Evolutionary conservation across 306 rosid species (phyloP).

Genomic region (Rubus parviflorus): DNA sequence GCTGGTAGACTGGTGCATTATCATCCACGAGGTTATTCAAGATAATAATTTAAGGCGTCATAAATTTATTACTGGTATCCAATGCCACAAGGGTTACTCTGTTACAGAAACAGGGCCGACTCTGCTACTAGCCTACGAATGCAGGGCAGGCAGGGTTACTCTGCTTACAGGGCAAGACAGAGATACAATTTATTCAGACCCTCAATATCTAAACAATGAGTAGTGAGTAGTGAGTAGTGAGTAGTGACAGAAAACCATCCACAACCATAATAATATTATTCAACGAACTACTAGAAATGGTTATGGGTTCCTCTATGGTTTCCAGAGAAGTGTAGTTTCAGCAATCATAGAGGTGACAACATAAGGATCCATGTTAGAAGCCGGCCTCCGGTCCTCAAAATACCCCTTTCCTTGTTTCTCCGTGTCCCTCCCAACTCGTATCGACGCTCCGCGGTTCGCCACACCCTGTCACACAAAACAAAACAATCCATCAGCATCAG

Average conservation of each 20-base stretch:
- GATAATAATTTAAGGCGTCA: not conserved
- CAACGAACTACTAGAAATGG: not conserved
- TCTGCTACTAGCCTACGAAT: not conserved
- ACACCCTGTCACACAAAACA: slow-evolving; percentile 44
- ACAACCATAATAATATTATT: not conserved
- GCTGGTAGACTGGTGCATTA: not conserved
- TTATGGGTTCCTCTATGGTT: slow-evolving; percentile 35
- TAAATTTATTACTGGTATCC: not conserved
- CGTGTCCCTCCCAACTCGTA: slow-evolving; percentile 72
- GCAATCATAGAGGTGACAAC: slow-evolving; percentile 73
- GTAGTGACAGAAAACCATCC: not conserved
- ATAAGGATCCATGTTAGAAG: slow-evolving; percentile 80
- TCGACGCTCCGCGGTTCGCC: slow-evolving; percentile 63
- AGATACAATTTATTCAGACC: slow-evolving; percentile 13
- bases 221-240: not conserved
- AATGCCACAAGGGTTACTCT: not conserved
- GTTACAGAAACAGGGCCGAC: not conserved
- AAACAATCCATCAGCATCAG: not conserved
- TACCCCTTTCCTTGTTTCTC: slow-evolving; percentile 63
- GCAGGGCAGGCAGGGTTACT: not conserved
- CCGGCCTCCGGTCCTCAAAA: slow-evolving; percentile 79
- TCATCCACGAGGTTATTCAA: not conserved
- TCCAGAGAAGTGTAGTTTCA: slow-evolving; percentile 66
- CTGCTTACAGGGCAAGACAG: not conserved
- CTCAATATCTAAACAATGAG: too few relatives aligned